Evolutionary conservation across 495 filamentous ascomycete species (phyloP).

Genomic region (Penicillium chermesinum): DNA sequence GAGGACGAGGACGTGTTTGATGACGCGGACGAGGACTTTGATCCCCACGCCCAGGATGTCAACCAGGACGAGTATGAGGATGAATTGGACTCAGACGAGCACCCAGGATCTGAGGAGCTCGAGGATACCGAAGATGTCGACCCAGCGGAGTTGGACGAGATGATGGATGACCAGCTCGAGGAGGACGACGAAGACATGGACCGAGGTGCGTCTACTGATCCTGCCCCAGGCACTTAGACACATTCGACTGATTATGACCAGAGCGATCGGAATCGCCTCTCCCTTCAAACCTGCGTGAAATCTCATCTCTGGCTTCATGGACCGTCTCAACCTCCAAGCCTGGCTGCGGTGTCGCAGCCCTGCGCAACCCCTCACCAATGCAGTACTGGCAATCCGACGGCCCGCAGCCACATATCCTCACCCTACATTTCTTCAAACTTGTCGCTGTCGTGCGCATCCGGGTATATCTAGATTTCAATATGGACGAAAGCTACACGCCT

Average conservation of each 20-base stretch:
- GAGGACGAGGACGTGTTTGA: conserved; percentile 15
- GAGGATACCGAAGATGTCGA: conserved; percentile 23
- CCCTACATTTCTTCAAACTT: conserved; percentile 89
- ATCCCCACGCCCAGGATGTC: conserved; percentile 8
- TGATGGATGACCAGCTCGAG: conserved; percentile 32
- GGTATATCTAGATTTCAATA: conserved; percentile 83
- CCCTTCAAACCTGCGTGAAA: conserved; percentile 66
- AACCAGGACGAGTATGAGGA: conserved; percentile 9
- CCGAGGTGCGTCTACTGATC: conserved; percentile 36
- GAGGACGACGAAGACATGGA: conserved; percentile 40
- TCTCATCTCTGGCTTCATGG: conserved; percentile 90
- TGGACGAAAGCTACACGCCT: conserved; percentile 96
- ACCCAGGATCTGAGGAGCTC: conserved; percentile 10
- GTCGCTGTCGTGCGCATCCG: conserved; percentile 79
- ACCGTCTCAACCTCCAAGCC: conserved; percentile 89
- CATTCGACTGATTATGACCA: conserved; percentile 8
- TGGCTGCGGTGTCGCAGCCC: conserved; percentile 79
- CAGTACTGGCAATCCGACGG: conserved; percentile 98
- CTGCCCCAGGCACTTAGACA: too few relatives aligned
- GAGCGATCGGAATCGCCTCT: conserved; percentile 37
- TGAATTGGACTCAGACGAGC: conserved; percentile 12
- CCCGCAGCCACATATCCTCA: conserved; percentile 90
- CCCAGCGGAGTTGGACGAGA: conserved; percentile 36
- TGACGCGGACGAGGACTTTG: conserved; percentile 11
- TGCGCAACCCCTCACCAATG: conserved; percentile 70